A percentile compares a stretch with the other conserved stretches of the same genome.
Evolutionary conservation across 495 filamentous ascomycete species (phyloP).

Genomic region (Diplogelasinospora grovesii): DNA sequence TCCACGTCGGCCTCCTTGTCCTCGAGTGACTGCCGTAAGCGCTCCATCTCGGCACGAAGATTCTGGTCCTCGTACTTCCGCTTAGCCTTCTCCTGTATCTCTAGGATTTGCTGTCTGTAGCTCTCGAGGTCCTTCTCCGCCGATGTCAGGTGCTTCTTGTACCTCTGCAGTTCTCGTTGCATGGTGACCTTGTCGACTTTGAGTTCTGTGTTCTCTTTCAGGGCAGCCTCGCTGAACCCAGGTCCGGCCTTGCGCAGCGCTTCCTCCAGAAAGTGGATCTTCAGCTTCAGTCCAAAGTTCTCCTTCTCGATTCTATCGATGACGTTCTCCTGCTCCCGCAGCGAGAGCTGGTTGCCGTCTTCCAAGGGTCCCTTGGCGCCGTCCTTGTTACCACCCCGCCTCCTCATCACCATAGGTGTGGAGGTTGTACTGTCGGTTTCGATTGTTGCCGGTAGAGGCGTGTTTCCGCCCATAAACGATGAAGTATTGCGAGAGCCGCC

Average conservation of each 20-base stretch:
- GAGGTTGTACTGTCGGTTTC: slow-evolving; percentile 71
- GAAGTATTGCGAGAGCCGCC: slow-evolving; percentile 51
- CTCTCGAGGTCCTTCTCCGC: slow-evolving; percentile 76
- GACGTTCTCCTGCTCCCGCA: slow-evolving; percentile 91
- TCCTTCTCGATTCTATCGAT: slow-evolving; percentile 95
- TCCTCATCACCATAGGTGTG: slow-evolving; percentile 63
- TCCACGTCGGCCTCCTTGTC: slow-evolving; percentile 50
- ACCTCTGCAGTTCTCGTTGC: slow-evolving; percentile 74
- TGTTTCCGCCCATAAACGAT: slow-evolving; percentile 43
- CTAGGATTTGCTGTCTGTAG: slow-evolving; percentile 69
- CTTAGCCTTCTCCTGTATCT: slow-evolving; percentile 72
- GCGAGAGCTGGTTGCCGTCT: slow-evolving; percentile 78
- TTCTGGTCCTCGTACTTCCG: slow-evolving; percentile 61
- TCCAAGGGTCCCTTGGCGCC: slow-evolving; percentile 57
- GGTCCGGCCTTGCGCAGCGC: slow-evolving; percentile 77
- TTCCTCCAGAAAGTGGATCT: slow-evolving; percentile 75
- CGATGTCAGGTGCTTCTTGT: slow-evolving; percentile 67
- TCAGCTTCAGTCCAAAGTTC: slow-evolving; percentile 73
- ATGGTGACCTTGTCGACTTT: slow-evolving; percentile 86
- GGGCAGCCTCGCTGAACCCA: slow-evolving; percentile 73
- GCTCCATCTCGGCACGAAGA: slow-evolving; percentile 53
- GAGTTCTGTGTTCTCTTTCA: slow-evolving; percentile 91
- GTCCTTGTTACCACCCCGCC: slow-evolving; percentile 46
- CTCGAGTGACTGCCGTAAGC: slow-evolving; percentile 43
- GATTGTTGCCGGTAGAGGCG: slow-evolving; percentile 55